phyloP scores from a whole-genome alignment of 2,329 filamentous ascomycete species.

The Fusarium cicatricum region DNA sequence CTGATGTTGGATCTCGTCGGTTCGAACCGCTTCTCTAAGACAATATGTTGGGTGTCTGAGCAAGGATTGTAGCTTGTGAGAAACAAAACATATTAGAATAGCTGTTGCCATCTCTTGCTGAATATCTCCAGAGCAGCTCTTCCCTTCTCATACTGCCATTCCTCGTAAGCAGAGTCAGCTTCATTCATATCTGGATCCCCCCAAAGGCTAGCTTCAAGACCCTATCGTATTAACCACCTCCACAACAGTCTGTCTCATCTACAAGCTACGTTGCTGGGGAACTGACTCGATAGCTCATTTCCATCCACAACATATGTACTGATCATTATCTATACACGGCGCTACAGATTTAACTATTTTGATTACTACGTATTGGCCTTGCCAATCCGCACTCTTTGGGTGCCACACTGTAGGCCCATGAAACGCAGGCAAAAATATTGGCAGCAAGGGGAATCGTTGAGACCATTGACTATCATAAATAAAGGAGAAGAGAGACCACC shows the following conservation, averaged over 20 bases:
- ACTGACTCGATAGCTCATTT: slow-evolving; percentile 11
- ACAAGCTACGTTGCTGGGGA: slow-evolving; percentile 21
- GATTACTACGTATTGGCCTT: neutral
- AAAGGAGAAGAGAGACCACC: slow-evolving; percentile 16
- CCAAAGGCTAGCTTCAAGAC: neutral
- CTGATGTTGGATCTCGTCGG: neutral
- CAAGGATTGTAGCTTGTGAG: too few species aligned
- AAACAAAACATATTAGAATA: too few species aligned
- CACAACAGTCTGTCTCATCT: neutral
- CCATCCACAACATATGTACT: neutral
- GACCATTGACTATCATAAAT: slow-evolving; percentile 34
- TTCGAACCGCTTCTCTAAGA: neutral
- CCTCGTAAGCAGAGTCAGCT: neutral
- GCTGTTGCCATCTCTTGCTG: too few species aligned
- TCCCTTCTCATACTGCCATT: neutral
- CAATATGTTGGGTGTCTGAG: too few species aligned
- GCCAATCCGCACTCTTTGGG: neutral
- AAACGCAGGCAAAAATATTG: slow-evolving; percentile 14
- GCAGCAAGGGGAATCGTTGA: slow-evolving; percentile 23
- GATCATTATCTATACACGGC: slow-evolving; percentile 3
- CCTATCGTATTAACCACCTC: neutral
- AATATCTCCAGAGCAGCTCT: neutral
- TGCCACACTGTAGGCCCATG: slow-evolving; percentile 1
- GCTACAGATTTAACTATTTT: slow-evolving; percentile 1
- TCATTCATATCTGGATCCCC: neutral